Conservation (phyloP, 345 rosid species). For the Eucalyptus urophylla region DNA sequence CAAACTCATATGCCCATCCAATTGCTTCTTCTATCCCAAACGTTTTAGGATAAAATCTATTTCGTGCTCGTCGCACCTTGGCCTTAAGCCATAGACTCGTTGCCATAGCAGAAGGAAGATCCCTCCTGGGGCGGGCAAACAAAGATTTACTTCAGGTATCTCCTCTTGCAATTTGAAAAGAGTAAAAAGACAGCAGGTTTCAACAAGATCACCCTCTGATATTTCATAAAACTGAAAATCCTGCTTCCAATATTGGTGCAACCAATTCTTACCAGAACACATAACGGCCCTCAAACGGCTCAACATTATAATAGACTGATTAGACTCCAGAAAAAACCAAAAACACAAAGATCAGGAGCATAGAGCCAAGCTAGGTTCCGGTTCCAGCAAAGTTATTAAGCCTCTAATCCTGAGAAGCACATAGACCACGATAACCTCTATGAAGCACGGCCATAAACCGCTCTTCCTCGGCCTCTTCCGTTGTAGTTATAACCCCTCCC, state of each 20-base stretch:
- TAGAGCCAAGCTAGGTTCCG: not conserved
- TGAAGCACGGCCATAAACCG: not conserved
- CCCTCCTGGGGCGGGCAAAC: not conserved
- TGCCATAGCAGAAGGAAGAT: not conserved
- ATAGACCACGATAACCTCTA: not conserved
- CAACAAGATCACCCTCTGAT: not conserved
- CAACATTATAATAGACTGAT: not conserved
- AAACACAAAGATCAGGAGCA: not conserved
- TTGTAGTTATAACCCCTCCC: constrained; percentile 25
- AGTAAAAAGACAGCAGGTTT: not conserved
- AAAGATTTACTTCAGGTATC: not conserved
- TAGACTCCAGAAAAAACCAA: not conserved
- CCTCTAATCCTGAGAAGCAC: not conserved
- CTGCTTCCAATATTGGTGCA: not conserved
- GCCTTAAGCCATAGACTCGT: not conserved
- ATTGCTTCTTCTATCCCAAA: not conserved
- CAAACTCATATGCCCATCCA: not conserved
- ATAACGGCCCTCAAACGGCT: not conserved
- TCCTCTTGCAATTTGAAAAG: not conserved
- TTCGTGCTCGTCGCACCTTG: not conserved
- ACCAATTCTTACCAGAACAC: not conserved
- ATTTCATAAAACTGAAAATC: not conserved
- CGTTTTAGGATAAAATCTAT: not conserved
- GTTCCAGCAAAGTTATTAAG: not conserved
- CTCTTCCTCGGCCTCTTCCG: constrained; percentile 28